Base-by-base conservation (phyloP, 441 rosid genomes). In the Kokia cookei region DNA sequence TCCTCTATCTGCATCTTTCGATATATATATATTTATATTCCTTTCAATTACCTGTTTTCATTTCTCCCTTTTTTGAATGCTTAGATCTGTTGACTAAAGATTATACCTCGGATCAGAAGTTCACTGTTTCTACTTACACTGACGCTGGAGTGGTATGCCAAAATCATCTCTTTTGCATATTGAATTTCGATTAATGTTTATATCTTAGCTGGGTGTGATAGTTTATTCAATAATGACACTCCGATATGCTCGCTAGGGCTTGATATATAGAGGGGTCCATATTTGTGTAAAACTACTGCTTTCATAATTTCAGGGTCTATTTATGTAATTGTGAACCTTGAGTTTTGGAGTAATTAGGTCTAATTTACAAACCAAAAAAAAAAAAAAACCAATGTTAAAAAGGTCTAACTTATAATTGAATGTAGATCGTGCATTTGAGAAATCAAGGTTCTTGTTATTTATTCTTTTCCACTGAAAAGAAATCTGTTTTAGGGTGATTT, bases 61-160 rank as follows among this genome's bases (percentile, higher is more conserved):
- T 74, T 65, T 60, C 15, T 62, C 7, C 59, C 29, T 14, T 42
- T 55, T 57, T 63, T 60, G 19, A 53, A 35, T 61, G 22, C 69
- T 40, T 79, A 93, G 97, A 93, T 90, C 89, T 91, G 79, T 83
- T 93, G 88, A 91, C 90, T 27, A 87, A 80, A 69, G 93, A 88
- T 80, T 91, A 87, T 82, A 86, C 50, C 72, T 76, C 91, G 73
- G 92, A 89, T 83, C 91, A 93, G 84, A 91, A 91, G 73, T 83
- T 91, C 79, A 87, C 83, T 57, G 73, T 93, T 59, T 88, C 84
- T 68, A 87, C 93, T 77, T 83, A 71, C 83, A 88, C 86, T 74
- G 85, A 67, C 24, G 68, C 88, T 47, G 96, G 94, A 63, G 90
- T 93, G 89, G 97, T 91, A 85, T 24, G 90, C 73, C 22, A n/a